phyloP scores from a whole-genome alignment of 2,329 filamentous ascomycete genomes.

The Fusarium sp. region DNA sequence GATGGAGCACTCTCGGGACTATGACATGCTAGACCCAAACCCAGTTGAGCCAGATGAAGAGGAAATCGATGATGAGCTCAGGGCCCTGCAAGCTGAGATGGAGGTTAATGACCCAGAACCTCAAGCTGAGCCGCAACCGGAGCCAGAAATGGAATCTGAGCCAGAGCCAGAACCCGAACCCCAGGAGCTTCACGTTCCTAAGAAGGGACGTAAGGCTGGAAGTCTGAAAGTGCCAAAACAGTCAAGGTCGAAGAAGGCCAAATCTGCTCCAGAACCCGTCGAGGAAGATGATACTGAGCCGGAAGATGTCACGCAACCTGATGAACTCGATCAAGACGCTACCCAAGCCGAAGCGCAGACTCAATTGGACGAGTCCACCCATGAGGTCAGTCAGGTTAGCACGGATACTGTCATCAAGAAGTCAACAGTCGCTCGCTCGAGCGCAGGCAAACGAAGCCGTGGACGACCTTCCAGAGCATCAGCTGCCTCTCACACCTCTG shows the following conservation, averaged over 20 bases:
- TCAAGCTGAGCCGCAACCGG: constrained; percentile 16
- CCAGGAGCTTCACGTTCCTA: constrained; percentile 59
- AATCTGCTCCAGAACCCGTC: constrained; percentile 47
- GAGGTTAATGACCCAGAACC: constrained; percentile 47
- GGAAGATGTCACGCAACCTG: constrained; percentile 15
- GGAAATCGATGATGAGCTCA: constrained; percentile 63
- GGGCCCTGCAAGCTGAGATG: constrained; percentile 62
- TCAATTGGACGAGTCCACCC: constrained; percentile 43
- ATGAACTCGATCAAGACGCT: constrained; percentile 11
- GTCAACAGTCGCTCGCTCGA: constrained; percentile 36
- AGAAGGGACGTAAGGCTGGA: constrained; percentile 66
- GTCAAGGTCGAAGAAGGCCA: constrained; percentile 58
- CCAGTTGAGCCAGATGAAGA: constrained; percentile 59
- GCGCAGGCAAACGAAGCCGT: constrained; percentile 43
- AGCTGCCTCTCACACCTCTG: constrained; percentile 41
- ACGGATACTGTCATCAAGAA: constrained; percentile 57
- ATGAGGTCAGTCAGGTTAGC: constrained; percentile 55
- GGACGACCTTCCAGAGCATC: constrained; percentile 49
- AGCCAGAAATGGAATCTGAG: constrained; percentile 21
- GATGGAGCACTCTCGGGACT: constrained; percentile 52
- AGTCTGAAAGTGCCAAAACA: constrained; percentile 65
- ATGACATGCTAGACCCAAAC: constrained; percentile 64
- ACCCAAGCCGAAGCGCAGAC: constrained; percentile 21
- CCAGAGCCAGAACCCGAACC: constrained; percentile 25
- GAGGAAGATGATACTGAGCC: constrained; percentile 36